Evolutionary conservation across 225 moss, liverwort and hornwort species (phyloP).

Genomic region (Thuidium tamariscinum): DNA sequence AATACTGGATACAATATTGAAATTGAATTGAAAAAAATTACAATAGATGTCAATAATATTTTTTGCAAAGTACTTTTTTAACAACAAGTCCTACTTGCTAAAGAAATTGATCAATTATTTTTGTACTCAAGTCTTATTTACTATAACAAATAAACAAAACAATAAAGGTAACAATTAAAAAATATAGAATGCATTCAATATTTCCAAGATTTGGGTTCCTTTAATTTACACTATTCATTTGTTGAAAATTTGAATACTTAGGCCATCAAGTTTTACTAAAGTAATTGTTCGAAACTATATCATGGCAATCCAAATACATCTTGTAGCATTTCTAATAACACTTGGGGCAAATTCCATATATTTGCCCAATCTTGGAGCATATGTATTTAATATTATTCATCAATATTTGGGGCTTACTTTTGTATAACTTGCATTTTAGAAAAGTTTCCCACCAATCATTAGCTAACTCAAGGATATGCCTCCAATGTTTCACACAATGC

Average conservation of each 20-base stretch:
- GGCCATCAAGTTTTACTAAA: neutral
- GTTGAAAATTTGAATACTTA: too few relatives aligned
- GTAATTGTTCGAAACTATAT: too few relatives aligned
- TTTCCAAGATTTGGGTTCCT: neutral
- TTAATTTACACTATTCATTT: neutral
- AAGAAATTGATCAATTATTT: neutral
- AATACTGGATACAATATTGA: too few relatives aligned
- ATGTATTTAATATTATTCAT: neutral
- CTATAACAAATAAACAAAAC: neutral
- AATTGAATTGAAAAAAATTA: neutral
- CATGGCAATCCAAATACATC: fast-evolving
- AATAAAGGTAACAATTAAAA: neutral
- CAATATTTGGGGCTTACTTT: neutral
- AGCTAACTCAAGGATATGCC: too few relatives aligned
- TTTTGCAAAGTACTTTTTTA: neutral
- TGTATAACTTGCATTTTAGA: too few relatives aligned
- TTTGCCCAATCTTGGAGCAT: fast-evolving
- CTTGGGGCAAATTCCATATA: neutral
- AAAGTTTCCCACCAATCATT: too few relatives aligned
- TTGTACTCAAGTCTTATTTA: neutral
- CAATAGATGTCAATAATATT: neutral
- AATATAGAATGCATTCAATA: neutral
- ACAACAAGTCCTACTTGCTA: too few relatives aligned
- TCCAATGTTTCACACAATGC: too few relatives aligned
- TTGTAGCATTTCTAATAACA: neutral